These are phyloP conservation scores for Arthrobotrys conoides DNA, from an alignment of 2,329 filamentous ascomycete species.

Conservation along the genomic window DNA sequence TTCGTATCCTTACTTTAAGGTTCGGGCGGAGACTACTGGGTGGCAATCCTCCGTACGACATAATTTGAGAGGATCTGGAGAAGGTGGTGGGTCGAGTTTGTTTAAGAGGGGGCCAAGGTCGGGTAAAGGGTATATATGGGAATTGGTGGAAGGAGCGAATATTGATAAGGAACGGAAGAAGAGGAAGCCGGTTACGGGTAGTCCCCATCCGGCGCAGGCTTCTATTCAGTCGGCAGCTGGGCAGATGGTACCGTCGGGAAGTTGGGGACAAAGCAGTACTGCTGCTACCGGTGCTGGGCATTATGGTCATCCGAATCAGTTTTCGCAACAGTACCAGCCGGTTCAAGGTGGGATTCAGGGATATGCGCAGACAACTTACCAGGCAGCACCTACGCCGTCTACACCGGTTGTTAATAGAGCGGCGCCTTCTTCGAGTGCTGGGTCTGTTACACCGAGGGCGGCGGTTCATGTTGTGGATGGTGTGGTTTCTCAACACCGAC, in stretches of 20 bases:
- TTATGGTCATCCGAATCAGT: slow-evolving; percentile 25
- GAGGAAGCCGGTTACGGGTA: slow-evolving; percentile 45
- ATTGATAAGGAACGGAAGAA: slow-evolving; percentile 74
- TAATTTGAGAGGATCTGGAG: slow-evolving; percentile 68
- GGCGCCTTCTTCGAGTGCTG: slow-evolving; percentile 10
- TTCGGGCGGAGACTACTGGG: slow-evolving; percentile 71
- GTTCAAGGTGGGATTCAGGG: slow-evolving; percentile 20
- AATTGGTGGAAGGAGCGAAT: slow-evolving; percentile 71
- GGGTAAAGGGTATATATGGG: slow-evolving; percentile 74
- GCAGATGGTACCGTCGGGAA: slow-evolving; percentile 41
- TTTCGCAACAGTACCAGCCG: slow-evolving; percentile 47
- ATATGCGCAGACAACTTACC: slow-evolving; percentile 25
- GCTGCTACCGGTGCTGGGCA: slow-evolving; percentile 20
- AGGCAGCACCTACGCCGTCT: slow-evolving; percentile 14
- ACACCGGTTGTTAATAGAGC: slow-evolving; percentile 12
- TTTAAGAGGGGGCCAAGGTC: slow-evolving; percentile 72
- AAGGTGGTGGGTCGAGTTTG: slow-evolving; percentile 70
- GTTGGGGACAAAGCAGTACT: slow-evolving; percentile 28
- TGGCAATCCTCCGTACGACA: slow-evolving; percentile 77
- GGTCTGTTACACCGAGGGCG: slow-evolving; percentile 7
- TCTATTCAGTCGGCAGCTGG: slow-evolving; percentile 21
- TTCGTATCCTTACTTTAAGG: slow-evolving; percentile 74
- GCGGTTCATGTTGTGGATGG: not conserved
- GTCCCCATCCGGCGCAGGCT: slow-evolving; percentile 26
- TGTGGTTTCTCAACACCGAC: slow-evolving; percentile 8